Conservation (phyloP, 2,329 filamentous ascomycete genomes). For the Talaromyces rugulosus region DNA sequence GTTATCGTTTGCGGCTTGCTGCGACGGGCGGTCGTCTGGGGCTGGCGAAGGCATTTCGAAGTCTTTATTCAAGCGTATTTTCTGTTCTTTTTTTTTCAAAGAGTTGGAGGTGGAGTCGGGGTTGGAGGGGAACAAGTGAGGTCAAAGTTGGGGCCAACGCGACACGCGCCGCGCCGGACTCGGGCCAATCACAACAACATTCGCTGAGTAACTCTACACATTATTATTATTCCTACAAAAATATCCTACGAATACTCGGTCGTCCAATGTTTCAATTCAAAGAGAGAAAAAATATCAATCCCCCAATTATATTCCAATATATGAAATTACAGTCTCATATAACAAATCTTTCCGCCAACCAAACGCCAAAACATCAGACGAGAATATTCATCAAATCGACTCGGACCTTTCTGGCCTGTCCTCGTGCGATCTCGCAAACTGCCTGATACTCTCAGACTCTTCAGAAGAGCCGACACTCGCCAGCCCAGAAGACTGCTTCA, state of each 20-base stretch:
- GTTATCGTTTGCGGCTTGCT: constrained; percentile 3
- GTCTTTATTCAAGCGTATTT: neutral
- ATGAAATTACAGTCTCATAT: neutral
- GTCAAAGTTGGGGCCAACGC: neutral
- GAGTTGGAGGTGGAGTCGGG: neutral
- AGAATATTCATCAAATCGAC: neutral
- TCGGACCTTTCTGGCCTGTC: neutral
- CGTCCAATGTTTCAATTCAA: neutral
- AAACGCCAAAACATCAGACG: no score
- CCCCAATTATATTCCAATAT: no score
- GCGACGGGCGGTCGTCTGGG: neutral
- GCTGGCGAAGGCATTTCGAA: neutral
- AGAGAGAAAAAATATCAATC: no score
- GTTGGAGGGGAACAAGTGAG: neutral
- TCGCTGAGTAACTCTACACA: no score
- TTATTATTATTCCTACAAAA: neutral
- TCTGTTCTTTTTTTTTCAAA: neutral
- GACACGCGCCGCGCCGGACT: neutral
- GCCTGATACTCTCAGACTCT: constrained; percentile 9
- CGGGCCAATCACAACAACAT: no score
- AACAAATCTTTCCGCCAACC: neutral
- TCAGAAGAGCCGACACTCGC: neutral
- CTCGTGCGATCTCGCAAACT: constrained; percentile 7
- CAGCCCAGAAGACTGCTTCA: neutral
- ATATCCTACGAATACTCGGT: neutral